Evolutionary conservation across 208 protist genomes (phyloP).

Genomic region (Balamuthia mandrillaris): DNA sequence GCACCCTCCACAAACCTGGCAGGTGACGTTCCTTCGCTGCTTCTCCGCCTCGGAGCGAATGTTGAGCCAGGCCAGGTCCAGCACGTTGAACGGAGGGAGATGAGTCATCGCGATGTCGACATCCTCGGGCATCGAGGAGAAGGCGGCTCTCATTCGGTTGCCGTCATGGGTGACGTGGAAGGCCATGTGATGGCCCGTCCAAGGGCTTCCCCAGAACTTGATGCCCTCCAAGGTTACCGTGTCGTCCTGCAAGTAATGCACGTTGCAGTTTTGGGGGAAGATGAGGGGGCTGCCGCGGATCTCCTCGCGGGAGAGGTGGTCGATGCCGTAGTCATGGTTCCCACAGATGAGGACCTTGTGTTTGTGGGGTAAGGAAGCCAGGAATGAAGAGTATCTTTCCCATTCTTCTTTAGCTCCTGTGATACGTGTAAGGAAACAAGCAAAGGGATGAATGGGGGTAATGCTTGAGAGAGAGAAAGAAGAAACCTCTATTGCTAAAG

Average conservation of each 20-base stretch:
- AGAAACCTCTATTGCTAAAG: neutral
- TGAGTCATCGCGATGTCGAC: conserved; percentile 18
- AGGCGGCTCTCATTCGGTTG: too few species aligned
- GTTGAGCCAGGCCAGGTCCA: neutral
- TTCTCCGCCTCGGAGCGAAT: too few species aligned
- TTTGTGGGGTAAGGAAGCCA: neutral
- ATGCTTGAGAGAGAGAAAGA: neutral
- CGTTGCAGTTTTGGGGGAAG: conserved; percentile 9
- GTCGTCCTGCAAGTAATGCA: neutral
- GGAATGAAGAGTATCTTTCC: neutral
- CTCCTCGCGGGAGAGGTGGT: neutral
- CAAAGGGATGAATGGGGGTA: neutral
- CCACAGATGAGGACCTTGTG: conserved; percentile 25
- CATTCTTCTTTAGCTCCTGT: neutral
- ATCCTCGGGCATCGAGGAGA: neutral
- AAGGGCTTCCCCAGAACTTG: neutral
- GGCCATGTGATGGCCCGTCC: neutral
- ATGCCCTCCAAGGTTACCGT: neutral
- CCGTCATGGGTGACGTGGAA: neutral
- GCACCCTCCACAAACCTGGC: too few species aligned
- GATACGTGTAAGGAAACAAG: neutral
- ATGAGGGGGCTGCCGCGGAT: too few species aligned
- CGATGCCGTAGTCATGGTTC: conserved; percentile 12
- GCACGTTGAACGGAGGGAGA: neutral
- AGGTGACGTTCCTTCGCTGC: too few species aligned